A percentile compares a stretch with the other conserved stretches of the same genome.
Conservation (phyloP, 257 asterid species). For the Solanum pinnatisectum region DNA sequence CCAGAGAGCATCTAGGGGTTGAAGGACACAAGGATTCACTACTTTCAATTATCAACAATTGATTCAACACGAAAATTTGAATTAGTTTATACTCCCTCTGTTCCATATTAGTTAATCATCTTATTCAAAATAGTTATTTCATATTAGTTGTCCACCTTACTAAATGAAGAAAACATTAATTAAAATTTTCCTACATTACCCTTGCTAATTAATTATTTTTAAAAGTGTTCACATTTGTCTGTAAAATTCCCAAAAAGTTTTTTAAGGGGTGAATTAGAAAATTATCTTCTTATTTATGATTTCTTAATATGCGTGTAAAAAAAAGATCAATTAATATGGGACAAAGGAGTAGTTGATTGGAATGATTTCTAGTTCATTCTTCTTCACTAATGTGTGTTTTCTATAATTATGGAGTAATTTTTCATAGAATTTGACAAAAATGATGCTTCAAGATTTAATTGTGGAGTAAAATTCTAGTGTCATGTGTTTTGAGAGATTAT, state of each 20-base stretch:
- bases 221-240: no score
- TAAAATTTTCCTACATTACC: no score
- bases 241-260: no score
- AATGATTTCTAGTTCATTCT: not conserved
- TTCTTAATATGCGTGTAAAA: no score
- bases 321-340: no score
- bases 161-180: no score
- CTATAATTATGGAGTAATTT: not conserved
- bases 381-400: not conserved
- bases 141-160: no score
- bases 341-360: not conserved
- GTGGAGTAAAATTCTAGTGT: not conserved
- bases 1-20: not conserved
- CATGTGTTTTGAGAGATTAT: not conserved
- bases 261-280: no score
- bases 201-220: no score
- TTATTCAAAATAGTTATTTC: no score
- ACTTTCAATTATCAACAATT: not conserved
- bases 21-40: not conserved
- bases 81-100: not conserved
- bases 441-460: not conserved
- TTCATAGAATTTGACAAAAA: not conserved
- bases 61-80: not conserved
- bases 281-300: no score
- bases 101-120: no score